A percentile compares a stretch with the other conserved stretches of the same genome.
phyloP scores from a whole-genome alignment of 2,329 filamentous ascomycete species.

The Xylaria sp. region DNA sequence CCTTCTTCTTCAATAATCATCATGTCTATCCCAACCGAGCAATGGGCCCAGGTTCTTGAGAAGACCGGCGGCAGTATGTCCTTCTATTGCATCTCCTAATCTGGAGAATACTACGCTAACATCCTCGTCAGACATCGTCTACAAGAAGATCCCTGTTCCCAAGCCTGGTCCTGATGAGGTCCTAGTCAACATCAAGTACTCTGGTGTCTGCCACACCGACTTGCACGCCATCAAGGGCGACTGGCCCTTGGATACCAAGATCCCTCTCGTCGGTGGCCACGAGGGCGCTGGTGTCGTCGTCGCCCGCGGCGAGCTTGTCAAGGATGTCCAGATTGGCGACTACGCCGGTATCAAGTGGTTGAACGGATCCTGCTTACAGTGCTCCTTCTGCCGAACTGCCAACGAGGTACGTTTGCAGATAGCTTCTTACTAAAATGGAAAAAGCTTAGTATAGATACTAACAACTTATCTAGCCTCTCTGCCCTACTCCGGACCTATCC shows the following conservation, averaged over 20 bases:
- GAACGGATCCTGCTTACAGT: constrained; percentile 83
- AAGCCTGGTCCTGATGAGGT: constrained; percentile 88
- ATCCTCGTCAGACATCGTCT: constrained; percentile 59
- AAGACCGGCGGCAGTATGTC: constrained; percentile 73
- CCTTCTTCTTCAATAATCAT: not conserved
- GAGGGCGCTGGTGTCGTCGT: constrained; percentile 84
- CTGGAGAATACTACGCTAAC: constrained; percentile 12
- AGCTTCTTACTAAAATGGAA: not conserved
- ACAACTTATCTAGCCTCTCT: constrained; percentile 63
- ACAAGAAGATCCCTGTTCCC: constrained; percentile 82
- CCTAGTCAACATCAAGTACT: constrained; percentile 88
- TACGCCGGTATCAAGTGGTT: constrained; percentile 92
- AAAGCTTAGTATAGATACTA: not conserved
- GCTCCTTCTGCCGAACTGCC: constrained; percentile 79
- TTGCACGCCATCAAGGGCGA: constrained; percentile 81
- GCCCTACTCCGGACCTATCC: constrained; percentile 74
- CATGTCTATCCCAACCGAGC: constrained; percentile 69
- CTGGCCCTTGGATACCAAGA: constrained; percentile 84
- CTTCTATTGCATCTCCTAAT: not conserved
- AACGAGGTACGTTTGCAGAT: constrained; percentile 61
- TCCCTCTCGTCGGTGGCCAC: constrained; percentile 84
- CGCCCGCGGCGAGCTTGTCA: constrained; percentile 75
- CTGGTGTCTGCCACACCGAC: constrained; percentile 90
- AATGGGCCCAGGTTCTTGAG: constrained; percentile 93
- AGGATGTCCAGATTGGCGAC: constrained; percentile 81